Conservation (phyloP, 1,284 basidiomycete species). For the Tilletia indica region DNA sequence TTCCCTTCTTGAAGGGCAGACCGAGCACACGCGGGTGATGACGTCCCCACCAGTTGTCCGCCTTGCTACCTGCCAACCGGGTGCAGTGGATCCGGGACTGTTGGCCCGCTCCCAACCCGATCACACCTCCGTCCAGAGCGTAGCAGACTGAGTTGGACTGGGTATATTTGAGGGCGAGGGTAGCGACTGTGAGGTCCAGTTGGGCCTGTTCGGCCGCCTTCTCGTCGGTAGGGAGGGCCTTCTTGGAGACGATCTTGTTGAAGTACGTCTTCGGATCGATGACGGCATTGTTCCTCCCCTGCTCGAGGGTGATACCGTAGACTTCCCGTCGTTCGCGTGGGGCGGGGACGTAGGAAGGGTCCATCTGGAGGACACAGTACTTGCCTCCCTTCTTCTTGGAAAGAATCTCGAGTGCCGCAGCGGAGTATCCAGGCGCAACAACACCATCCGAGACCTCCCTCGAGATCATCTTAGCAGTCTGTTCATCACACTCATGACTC, state of each 20-base stretch:
- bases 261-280: constrained; percentile 75
- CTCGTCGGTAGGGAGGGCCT: constrained; percentile 60
- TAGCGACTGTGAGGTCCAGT: constrained; percentile 64
- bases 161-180: constrained; percentile 95
- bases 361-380: constrained; percentile 80
- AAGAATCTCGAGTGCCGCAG: constrained; percentile 84
- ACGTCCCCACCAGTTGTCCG: constrained; percentile 99
- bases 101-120: constrained; percentile 95
- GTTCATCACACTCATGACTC: constrained; percentile 84
- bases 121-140: constrained; percentile 84
- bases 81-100: constrained; percentile 99
- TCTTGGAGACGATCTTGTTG: constrained; percentile 80
- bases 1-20: constrained; percentile 93
- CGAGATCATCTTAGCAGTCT: constrained; percentile 93
- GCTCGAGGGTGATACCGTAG: constrained; percentile 86
- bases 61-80: constrained; percentile 91
- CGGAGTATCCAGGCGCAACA: constrained; percentile 88
- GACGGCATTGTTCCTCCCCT: constrained; percentile 86
- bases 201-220: constrained; percentile 57
- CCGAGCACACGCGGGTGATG: constrained; percentile 88
- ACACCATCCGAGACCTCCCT: constrained; percentile 97
- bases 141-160: constrained; percentile 99
- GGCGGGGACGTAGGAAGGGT: constrained; percentile 47
- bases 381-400: constrained; percentile 97
- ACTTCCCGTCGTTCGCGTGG: constrained; percentile 85